Evolutionary conservation across 768 basidiomycete species (phyloP), one percentile per base, ranked within the genome.

Genomic region (Hypholoma sublateritium): DNA sequence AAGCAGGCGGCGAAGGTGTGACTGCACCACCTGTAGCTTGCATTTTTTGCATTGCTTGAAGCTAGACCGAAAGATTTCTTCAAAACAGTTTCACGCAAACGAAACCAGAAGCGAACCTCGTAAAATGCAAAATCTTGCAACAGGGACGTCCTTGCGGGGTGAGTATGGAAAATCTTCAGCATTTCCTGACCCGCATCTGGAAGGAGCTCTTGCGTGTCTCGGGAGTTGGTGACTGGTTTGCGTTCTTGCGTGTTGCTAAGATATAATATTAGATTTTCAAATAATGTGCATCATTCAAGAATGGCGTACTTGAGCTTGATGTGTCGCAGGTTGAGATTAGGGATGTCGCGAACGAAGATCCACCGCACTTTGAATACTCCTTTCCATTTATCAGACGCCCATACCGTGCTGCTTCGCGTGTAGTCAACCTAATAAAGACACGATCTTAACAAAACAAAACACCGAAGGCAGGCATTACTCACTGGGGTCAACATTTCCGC

Each of bases 381-480:
- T 72, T 99, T 98, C 97, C 97, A 99, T 70, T 99, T 99, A 74
- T 98, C 95, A 34, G 95, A 95, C 1, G 95, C 95, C 97, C 97
- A 99, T 17, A 99, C 97, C 1, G 90, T 98, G 59, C 92, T 95
- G 69, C 93, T 94, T 57, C 89, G 83, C 5, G 91, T 89, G 70
- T 98, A 95, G 70, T 98, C 96, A 36, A 98, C 91, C 82, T 88
- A 32, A 32, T 32, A 32, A 32, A 9, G 28, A 32, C 9, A 32
- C 9, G 28, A 9, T 32, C 28, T 7, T 9, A 32, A 32, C 28
- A 32, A 32, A 32, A 32, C 9, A 32, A 34, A 32, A 44, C 47
- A 47, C 25, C 21, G 13, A 5, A 5, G 21, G 13, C 56, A 43
- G 22, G 5, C 4, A 22, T 50, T 36, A 70, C 85, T 58, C 67